Evolutionary conservation across 495 filamentous ascomycete genomes (phyloP).

Genomic region (Podospora appendiculata): DNA sequence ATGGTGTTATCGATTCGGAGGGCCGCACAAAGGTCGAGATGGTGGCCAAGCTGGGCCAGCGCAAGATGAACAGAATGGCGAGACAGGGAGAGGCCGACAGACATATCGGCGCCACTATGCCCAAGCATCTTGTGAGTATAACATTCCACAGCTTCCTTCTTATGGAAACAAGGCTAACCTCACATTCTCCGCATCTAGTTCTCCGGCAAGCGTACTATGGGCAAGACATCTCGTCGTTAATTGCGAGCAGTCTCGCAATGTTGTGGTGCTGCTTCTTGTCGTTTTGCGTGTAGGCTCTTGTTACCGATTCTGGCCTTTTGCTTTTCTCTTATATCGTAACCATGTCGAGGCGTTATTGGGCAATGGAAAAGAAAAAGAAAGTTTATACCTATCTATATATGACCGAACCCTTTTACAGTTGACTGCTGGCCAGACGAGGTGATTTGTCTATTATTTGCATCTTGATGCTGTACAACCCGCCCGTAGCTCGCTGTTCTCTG

Average conservation of each 20-base stretch:
- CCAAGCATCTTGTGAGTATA: slow-evolving; percentile 88
- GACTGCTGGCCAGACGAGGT: not conserved
- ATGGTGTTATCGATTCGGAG: slow-evolving; percentile 59
- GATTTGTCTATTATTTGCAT: too few species aligned
- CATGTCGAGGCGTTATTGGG: slow-evolving; percentile 3
- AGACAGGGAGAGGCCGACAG: slow-evolving; percentile 93
- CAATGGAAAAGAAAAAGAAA: not conserved
- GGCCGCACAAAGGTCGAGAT: slow-evolving; percentile 73
- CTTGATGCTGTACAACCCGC: too few species aligned
- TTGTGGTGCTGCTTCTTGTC: not conserved
- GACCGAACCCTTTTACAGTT: too few species aligned
- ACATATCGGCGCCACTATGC: slow-evolving; percentile 70
- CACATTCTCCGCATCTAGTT: slow-evolving; percentile 21
- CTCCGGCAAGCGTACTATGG: slow-evolving; percentile 52
- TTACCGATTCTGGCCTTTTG: not conserved
- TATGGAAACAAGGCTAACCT: not conserved
- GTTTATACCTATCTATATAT: not conserved
- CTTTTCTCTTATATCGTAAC: not conserved
- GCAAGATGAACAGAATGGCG: slow-evolving; percentile 98
- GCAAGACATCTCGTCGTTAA: slow-evolving; percentile 42
- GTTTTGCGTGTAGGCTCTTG: not conserved
- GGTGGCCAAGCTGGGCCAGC: slow-evolving; percentile 80
- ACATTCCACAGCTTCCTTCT: slow-evolving; percentile 9
- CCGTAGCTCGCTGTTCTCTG: too few species aligned
- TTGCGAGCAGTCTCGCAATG: too few species aligned